A percentile compares a stretch with the other conserved stretches of the same genome.
phyloP scores from a whole-genome alignment of 2,329 filamentous ascomycete genomes.

The Zelopaecilomyces penicillatus region DNA sequence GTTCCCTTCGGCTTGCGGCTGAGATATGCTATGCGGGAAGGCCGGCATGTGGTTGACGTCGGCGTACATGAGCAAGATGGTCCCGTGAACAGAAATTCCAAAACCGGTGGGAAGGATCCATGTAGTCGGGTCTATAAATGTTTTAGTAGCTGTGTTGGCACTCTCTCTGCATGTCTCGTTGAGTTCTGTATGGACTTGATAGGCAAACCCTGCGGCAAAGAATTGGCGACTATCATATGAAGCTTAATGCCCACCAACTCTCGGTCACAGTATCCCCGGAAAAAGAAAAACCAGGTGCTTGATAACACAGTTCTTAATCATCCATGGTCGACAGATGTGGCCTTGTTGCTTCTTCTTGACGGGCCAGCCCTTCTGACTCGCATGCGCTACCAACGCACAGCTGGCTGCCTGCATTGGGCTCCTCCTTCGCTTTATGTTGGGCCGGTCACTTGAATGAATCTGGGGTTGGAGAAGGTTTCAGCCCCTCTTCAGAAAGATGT shows the following conservation, averaged over 20 bases:
- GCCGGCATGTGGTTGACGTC: slow-evolving; percentile 4
- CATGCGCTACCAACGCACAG: slow-evolving; percentile 1
- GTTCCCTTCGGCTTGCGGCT: slow-evolving; percentile 2
- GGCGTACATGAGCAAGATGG: slow-evolving; percentile 8
- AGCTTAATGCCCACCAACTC: too few relatives aligned
- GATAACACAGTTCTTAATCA: too few relatives aligned
- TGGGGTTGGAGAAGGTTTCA: not conserved
- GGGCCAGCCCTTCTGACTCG: not conserved
- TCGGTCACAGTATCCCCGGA: too few relatives aligned
- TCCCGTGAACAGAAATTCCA: slow-evolving; percentile 7
- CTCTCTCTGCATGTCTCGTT: too few relatives aligned
- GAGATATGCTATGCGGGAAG: not conserved
- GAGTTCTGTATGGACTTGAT: too few relatives aligned
- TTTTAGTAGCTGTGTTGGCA: too few relatives aligned
- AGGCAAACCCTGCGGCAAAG: too few relatives aligned
- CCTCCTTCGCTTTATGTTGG: not conserved
- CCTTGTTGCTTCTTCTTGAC: not conserved
- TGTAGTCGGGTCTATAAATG: not conserved
- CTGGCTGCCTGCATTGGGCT: not conserved
- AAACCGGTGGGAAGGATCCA: slow-evolving; percentile 1
- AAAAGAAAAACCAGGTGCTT: too few relatives aligned
- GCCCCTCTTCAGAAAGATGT: not conserved
- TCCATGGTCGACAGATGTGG: not conserved
- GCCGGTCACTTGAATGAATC: not conserved
- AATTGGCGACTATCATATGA: too few relatives aligned